Conservation (phyloP, 23 red algal species). For the Gracilaria vermiculophylla region DNA sequence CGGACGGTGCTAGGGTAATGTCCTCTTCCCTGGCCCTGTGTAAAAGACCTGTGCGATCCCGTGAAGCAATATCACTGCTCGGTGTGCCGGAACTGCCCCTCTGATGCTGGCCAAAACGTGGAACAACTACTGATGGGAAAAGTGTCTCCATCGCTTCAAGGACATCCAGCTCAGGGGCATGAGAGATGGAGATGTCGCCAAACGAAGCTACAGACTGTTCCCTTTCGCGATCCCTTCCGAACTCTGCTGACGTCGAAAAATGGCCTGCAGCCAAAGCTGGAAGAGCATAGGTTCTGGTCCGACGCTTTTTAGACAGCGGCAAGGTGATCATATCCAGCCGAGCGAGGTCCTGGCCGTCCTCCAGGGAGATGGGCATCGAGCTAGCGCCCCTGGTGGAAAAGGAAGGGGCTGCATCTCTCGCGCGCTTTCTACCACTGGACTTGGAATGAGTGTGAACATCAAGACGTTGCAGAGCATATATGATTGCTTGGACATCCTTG, state of each 20-base stretch:
- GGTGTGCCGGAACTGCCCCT: not conserved
- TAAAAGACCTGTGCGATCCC: not conserved
- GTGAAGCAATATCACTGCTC: not conserved
- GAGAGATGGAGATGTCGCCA: not conserved
- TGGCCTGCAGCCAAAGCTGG: not conserved
- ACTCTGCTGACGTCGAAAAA: not conserved
- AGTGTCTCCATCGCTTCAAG: constrained; percentile 49
- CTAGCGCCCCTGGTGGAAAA: not conserved
- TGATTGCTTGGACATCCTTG: constrained; percentile 34
- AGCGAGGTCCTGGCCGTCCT: constrained; percentile 28
- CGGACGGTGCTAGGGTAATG: constrained; percentile 16
- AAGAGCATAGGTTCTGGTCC: not conserved
- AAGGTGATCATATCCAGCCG: constrained; percentile 36
- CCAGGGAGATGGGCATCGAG: not conserved
- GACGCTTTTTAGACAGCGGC: constrained; percentile 24
- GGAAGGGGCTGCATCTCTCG: not conserved
- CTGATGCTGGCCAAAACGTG: not conserved
- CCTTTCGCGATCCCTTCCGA: not conserved
- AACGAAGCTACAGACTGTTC: not conserved
- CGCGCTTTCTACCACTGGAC: not conserved
- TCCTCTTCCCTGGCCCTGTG: constrained; percentile 41
- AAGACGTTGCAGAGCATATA: constrained; percentile 24
- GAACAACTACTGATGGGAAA: constrained; percentile 45
- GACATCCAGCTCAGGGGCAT: constrained; percentile 19
- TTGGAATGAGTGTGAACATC: constrained; percentile 20